Base-by-base conservation (phyloP, 352 stramenopile genomes). In the Pythium rhizo-oryzae region DNA sequence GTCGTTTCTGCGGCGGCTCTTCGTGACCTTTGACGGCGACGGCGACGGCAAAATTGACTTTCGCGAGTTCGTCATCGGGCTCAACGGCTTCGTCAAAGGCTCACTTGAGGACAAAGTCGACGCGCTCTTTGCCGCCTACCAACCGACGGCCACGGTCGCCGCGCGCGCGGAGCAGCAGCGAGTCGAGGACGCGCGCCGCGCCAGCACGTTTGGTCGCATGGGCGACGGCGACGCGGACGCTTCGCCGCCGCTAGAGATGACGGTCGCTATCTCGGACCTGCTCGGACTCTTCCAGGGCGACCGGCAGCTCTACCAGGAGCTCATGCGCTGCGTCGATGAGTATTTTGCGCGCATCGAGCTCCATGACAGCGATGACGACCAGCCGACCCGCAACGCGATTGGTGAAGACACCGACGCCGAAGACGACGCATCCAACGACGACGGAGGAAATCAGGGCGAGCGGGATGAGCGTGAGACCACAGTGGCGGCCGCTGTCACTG, bases 21-120 rank as follows among this genome's bases (percentile, higher is more conserved):
- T 83, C 62, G 49, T 67, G 13, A 71, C 72, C 30, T 83, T 85
- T 55, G 78, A 82, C 61, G 52, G 44, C n/a, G 78, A 85, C 30
- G 68, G 75, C 19, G 75, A 85, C 25, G 75, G 78, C 44, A 73
- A 72, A 15, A 82, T 85, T 57, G 75, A 85, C 65, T 79, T 85
- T 53, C 72, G 73, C 39, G 78, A 85, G 69, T 85, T 85, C 53
- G 72, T 85, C 52, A 63, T 85, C 4, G 78, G 78, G 0, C 68
- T 85, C 55, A 81, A 83, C 59, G 65, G 65, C 25, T 79, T 85
- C 56, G 74, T 77, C 21, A 70, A 71, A 19, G 78, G 78, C 25
- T 73, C 73, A 15, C 65, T 76, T 2, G 75, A 82, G 25, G 70
- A 85, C 57, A 81, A 82, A 49, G 73, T 85, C 35, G 59, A 76